Evolutionary conservation across 208 protist species (phyloP), one percentile per base, ranked within the genome.

Genomic region (Acanthamoeba culbertsoni): DNA sequence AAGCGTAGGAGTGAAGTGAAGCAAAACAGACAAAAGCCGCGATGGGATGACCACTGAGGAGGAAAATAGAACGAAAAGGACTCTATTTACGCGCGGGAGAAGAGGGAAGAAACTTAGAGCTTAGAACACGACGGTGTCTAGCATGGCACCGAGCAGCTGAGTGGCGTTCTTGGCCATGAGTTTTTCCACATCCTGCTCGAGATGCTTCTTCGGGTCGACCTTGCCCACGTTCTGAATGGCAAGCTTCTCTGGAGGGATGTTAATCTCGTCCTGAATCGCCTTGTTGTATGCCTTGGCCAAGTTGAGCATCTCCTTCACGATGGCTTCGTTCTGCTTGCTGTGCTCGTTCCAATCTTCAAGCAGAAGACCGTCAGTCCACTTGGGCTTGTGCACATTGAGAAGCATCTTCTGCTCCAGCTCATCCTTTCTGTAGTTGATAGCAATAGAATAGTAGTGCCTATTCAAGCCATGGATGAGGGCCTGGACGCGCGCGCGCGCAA

Each of bases 381-480:
- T 98, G 93, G 99, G 99, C 95, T 99, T 99, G 96, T 99, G 98
- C 63, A 99, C 97, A 93, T 99, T 99, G 86, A 99, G 96, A 57
- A 99, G 96, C 98, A 99, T 99, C 94, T 99, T 97, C 94, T 99
- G 96, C 95, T 99, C 99, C 59, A 99, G 98, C 93, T 99, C 99
- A 94, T 99, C 99, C 97, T 99, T 99, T 40, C 99, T 97, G 95
- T 99, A 99, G 20, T 98, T 98, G 93, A 99, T 99, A 18, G 98
- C 97, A 92, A 99, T 98, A n/a, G 97, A 99, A 95, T 99, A 99
- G 97, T 99, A 99, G 94, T 99, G 98, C 7, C 98, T 96, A 94
- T 99, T 99, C 10, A 99, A 96, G 14, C 99, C 99, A 93, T 99
- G 99, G 31, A 99, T 97, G 40, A 99, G 94, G 14, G 99, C 98